phyloP scores from a whole-genome alignment of 805 yeast species.

The Pichia scutulata region DNA sequence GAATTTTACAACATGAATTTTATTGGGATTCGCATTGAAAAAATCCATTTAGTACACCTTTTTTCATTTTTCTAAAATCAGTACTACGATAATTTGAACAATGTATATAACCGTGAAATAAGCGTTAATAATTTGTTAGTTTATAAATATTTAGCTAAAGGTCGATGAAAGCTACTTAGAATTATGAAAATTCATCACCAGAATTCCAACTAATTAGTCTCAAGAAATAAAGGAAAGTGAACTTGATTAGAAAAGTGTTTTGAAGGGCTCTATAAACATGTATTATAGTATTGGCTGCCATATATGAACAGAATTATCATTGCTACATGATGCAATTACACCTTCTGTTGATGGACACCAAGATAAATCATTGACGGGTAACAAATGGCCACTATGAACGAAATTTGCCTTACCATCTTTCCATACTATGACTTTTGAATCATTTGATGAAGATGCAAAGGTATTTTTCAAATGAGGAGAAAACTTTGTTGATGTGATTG shows the following conservation, averaged over 20 bases:
- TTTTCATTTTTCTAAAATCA: too few species aligned
- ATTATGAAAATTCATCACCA: too few species aligned
- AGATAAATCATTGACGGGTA: conserved; percentile 75
- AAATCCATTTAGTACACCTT: too few species aligned
- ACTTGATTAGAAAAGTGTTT: not conserved
- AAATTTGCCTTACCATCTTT: conserved; percentile 43
- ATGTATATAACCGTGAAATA: too few species aligned
- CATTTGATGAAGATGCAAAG: conserved; percentile 62
- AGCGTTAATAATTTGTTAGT: too few species aligned
- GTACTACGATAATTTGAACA: too few species aligned
- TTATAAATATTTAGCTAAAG: too few species aligned
- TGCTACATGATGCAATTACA: conserved; percentile 69
- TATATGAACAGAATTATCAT: conserved; percentile 80
- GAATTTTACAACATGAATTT: too few species aligned
- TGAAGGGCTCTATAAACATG: not conserved
- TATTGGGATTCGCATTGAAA: too few species aligned
- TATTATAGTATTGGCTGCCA: conserved; percentile 55
- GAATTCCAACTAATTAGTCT: too few species aligned
- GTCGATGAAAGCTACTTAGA: too few species aligned
- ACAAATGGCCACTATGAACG: conserved; percentile 78
- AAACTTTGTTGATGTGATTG: conserved; percentile 68
- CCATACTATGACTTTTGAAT: conserved; percentile 55
- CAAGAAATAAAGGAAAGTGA: not conserved
- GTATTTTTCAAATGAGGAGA: conserved; percentile 48
- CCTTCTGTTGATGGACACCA: conserved; percentile 74